phyloP scores from a whole-genome alignment of 2,329 filamentous ascomycete genomes.

The Aurifilum marmelostoma region DNA sequence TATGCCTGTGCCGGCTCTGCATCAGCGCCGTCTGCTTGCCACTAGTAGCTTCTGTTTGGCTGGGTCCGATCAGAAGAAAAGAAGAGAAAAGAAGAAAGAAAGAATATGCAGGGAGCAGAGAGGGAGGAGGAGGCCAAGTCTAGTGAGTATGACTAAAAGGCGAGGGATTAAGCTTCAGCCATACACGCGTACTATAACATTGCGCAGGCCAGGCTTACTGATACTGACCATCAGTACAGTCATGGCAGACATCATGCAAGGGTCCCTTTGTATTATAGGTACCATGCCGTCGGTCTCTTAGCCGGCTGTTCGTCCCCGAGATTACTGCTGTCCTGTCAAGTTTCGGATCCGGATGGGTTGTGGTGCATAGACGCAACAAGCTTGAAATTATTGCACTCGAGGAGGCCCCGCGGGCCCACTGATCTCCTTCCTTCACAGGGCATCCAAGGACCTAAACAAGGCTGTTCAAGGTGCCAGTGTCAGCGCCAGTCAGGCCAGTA shows the following conservation, averaged over 20 bases:
- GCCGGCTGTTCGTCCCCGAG: not conserved
- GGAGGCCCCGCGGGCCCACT: not conserved
- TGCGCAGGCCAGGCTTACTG: not conserved
- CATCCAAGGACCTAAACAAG: not conserved
- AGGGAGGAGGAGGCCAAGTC: too few species aligned
- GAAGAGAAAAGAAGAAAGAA: too few species aligned
- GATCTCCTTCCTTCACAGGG: not conserved
- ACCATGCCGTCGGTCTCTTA: not conserved
- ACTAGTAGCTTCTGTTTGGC: not conserved
- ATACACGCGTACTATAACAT: not conserved
- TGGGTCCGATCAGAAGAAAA: too few species aligned
- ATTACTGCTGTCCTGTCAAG: not conserved
- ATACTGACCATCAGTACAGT: not conserved
- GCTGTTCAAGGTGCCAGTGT: not conserved
- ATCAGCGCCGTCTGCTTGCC: constrained; percentile 12
- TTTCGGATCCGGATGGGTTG: not conserved
- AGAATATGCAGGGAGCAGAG: too few species aligned
- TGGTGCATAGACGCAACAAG: not conserved
- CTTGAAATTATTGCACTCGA: not conserved
- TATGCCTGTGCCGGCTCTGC: not conserved
- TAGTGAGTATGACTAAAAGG: too few species aligned
- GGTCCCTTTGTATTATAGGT: not conserved
- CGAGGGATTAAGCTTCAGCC: not conserved
- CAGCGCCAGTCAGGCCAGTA: too few species aligned
- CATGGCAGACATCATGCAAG: not conserved